Conservation (phyloP, 768 basidiomycete species). For the Saitozyma sp. region DNA sequence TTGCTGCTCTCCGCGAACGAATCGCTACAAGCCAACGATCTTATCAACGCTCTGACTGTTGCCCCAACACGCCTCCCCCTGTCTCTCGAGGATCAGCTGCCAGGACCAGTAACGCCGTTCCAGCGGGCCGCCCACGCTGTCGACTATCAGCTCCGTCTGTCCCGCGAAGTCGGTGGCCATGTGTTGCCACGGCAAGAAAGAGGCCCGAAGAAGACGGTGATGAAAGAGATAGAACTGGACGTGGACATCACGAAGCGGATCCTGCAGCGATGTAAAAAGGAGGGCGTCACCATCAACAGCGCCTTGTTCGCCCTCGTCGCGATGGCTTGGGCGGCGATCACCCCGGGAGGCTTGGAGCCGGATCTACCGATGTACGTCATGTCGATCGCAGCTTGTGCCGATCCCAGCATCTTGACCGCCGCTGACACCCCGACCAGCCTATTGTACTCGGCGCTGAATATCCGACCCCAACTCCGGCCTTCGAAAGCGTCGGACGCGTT, state of each 20-base stretch:
- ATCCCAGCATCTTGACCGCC: neutral
- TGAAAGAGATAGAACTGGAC: constrained; percentile 66
- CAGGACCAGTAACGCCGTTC: neutral
- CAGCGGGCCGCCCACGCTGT: constrained; percentile 1
- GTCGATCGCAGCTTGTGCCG: neutral
- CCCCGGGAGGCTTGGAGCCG: neutral
- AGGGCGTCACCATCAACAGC: constrained; percentile 2
- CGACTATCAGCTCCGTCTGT: constrained; percentile 6
- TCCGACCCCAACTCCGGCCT: constrained; percentile 60
- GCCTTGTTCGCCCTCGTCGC: neutral
- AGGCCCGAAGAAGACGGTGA: constrained; percentile 58
- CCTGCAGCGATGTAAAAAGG: constrained; percentile 66
- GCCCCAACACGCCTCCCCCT: neutral
- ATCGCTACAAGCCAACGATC: neutral
- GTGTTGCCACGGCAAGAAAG: constrained; percentile 59
- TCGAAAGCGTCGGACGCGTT: constrained; percentile 67
- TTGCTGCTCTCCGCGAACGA: neutral
- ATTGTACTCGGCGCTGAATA: constrained; percentile 81
- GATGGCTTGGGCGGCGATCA: neutral
- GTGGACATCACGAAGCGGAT: constrained; percentile 61
- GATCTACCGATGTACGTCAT: constrained; percentile 1
- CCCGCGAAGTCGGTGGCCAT: constrained; percentile 64
- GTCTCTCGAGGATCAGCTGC: constrained; percentile 1
- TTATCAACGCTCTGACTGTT: neutral
- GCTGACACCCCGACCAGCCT: constrained; percentile 59